Evolutionary conservation across 805 yeast species (phyloP).

Genomic region (Metschnikowia arizonensis): DNA sequence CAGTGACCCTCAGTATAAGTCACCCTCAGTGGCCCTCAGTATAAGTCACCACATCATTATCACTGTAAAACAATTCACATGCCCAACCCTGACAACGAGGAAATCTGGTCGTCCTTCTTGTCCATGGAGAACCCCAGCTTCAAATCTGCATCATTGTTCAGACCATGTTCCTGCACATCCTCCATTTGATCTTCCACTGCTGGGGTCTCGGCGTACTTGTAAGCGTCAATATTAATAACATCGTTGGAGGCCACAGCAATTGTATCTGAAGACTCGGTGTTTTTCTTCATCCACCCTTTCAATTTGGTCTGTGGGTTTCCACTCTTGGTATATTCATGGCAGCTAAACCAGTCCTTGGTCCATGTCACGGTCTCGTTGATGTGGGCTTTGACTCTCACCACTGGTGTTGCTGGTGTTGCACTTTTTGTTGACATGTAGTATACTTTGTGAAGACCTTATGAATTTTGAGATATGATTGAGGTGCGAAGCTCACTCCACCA

Average conservation of each 20-base stretch:
- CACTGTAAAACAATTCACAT: conserved; percentile 7
- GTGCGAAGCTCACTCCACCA: conserved; percentile 1
- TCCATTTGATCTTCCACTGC: conserved; percentile 36
- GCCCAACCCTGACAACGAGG: conserved; percentile 21
- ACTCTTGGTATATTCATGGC: conserved; percentile 16
- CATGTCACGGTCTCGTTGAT: conserved; percentile 26
- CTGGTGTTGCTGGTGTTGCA: conserved; percentile 22
- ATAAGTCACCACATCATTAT: not conserved
- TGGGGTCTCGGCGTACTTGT: conserved; percentile 38
- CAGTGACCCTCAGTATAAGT: too few species aligned
- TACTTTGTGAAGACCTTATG: not conserved
- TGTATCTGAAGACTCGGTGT: conserved; percentile 1
- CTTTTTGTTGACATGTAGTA: conserved; percentile 15
- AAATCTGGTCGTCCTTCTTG: conserved; percentile 24
- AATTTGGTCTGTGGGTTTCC: conserved; percentile 16
- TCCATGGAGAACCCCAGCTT: conserved; percentile 23
- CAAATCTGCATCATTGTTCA: conserved; percentile 18
- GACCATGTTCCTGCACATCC: conserved; percentile 23
- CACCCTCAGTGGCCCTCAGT: too few species aligned
- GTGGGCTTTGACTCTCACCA: conserved; percentile 17
- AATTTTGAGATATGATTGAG: not conserved
- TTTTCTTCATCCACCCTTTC: conserved; percentile 39
- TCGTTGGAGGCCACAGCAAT: conserved; percentile 27
- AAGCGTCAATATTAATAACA: conserved; percentile 39
- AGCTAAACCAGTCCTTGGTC: conserved; percentile 39